phyloP scores from a whole-genome alignment of 495 filamentous ascomycete species.

The Daldinia concentrica region DNA sequence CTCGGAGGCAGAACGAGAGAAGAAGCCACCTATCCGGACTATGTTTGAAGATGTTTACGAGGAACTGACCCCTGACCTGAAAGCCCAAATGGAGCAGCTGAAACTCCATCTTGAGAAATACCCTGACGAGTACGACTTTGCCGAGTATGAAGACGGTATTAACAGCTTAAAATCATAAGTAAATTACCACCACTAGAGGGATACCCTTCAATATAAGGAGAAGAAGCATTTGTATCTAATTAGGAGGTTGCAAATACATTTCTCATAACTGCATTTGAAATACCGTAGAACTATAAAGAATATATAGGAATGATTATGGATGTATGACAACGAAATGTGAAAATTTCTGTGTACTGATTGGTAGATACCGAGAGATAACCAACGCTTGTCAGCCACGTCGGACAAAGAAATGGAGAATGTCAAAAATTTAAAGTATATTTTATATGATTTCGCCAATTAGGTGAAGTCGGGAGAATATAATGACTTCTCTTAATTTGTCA shows the following conservation, averaged over 20 bases:
- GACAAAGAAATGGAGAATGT: constrained; percentile 28
- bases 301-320: background rate
- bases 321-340: constrained; percentile 13
- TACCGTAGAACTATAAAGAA: background rate
- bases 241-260: background rate
- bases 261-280: background rate
- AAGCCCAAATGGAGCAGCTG: constrained; percentile 80
- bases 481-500: no score
- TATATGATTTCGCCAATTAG: constrained; percentile 5
- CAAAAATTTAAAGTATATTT: constrained; percentile 15
- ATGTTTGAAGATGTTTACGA: constrained; percentile 93
- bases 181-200: background rate
- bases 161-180: constrained; percentile 62
- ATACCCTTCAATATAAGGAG: background rate
- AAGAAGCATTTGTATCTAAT: background rate
- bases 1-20: constrained; percentile 84
- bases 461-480: no score
- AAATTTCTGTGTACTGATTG: constrained; percentile 17
- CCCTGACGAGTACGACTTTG: constrained; percentile 91
- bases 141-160: constrained; percentile 77
- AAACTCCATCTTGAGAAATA: constrained; percentile 82
- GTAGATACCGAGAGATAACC: constrained; percentile 24
- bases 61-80: constrained; percentile 81
- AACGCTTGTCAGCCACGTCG: constrained; percentile 39
- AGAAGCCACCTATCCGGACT: constrained; percentile 79